phyloP scores from a whole-genome alignment of 495 filamentous ascomycete genomes.

The Penicillium subrubescens region DNA sequence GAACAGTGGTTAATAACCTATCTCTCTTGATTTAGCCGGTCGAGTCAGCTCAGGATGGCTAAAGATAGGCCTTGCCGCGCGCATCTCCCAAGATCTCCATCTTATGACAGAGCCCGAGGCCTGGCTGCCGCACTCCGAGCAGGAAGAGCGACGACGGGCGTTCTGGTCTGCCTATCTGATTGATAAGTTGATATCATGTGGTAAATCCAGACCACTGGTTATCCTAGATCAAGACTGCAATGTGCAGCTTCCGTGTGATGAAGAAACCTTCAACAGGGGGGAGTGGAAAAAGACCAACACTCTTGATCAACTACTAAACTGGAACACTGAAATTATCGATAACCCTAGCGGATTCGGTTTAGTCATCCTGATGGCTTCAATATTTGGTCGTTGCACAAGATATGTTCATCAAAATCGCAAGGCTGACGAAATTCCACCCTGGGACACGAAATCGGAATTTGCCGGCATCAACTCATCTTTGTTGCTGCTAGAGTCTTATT shows the following conservation, averaged over 20 bases:
- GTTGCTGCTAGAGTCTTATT: constrained; percentile 33
- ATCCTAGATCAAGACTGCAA: constrained; percentile 33
- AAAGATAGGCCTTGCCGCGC: constrained; percentile 35
- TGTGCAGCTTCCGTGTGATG: constrained; percentile 35
- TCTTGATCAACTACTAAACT: constrained; percentile 24
- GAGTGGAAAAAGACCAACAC: constrained; percentile 27
- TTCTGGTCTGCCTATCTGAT: constrained; percentile 39
- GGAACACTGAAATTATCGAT: constrained; percentile 21
- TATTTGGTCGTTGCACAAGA: constrained; percentile 31
- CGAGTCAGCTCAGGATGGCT: constrained; percentile 31
- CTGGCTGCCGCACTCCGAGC: constrained; percentile 25
- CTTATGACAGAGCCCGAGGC: constrained; percentile 31
- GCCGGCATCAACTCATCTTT: constrained; percentile 29
- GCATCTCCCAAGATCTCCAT: constrained; percentile 33
- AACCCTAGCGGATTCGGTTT: constrained; percentile 27
- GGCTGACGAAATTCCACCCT: constrained; percentile 29
- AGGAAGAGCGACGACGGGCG: constrained; percentile 32
- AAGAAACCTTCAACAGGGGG: constrained; percentile 22
- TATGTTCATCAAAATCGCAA: constrained; percentile 25
- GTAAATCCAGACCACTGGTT: constrained; percentile 27
- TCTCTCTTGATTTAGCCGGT: constrained; percentile 20
- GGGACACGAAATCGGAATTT: constrained; percentile 35
- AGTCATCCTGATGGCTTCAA: constrained; percentile 31
- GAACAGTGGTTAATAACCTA: background rate
- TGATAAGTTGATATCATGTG: constrained; percentile 36